Evolutionary conservation across 1,284 basidiomycete species (phyloP).

Genomic region (Cutaneotrichosporon dermatis): DNA sequence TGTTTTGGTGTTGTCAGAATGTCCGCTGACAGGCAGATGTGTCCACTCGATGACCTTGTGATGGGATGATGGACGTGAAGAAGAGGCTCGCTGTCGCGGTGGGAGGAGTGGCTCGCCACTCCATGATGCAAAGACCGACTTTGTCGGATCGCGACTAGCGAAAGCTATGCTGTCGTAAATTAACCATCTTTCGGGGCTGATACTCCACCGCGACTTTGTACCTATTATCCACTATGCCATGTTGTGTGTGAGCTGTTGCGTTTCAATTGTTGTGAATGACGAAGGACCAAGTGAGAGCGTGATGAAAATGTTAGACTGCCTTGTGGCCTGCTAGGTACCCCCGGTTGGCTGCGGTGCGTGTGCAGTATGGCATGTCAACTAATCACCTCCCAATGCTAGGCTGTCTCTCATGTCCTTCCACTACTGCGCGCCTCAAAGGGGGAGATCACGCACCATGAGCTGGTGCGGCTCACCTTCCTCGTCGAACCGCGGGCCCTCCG

Average conservation of each 20-base stretch:
- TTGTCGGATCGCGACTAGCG: slow-evolving; percentile 45
- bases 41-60: not conserved
- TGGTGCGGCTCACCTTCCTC: slow-evolving; percentile 52
- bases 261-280: not conserved
- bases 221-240: not conserved
- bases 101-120: not conserved
- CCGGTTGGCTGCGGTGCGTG: too few relatives aligned
- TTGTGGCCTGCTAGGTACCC: too few relatives aligned
- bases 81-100: not conserved
- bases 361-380: too few relatives aligned
- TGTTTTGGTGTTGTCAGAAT: not conserved
- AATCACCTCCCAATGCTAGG: not conserved
- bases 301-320: too few relatives aligned
- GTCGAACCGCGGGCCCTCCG: slow-evolving; percentile 60
- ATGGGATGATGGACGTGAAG: not conserved
- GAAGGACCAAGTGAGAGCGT: too few relatives aligned
- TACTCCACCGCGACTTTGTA: slow-evolving; percentile 2
- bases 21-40: too few relatives aligned
- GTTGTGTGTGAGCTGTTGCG: not conserved
- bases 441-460: slow-evolving; percentile 9
- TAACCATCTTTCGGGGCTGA: slow-evolving; percentile 99
- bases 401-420: too few relatives aligned
- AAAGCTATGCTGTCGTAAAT: slow-evolving; percentile 69
- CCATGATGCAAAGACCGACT: slow-evolving; percentile 73
- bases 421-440: too few relatives aligned